phyloP scores from a whole-genome alignment of 805 yeast genomes.

The Candida arabinofermentans region DNA sequence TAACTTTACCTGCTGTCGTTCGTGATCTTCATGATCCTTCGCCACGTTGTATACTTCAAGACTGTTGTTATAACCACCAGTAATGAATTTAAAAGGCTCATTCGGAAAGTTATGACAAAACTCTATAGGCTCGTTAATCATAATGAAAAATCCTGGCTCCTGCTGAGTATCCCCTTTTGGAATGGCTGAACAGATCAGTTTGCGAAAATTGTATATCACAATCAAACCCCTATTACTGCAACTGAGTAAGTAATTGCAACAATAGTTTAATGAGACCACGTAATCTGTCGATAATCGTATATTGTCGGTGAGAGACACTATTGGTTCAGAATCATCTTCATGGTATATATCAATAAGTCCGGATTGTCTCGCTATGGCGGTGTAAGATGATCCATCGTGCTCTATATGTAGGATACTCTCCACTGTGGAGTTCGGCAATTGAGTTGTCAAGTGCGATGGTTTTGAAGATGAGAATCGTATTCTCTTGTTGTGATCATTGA shows the following conservation, averaged over 20 bases:
- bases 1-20: constrained; percentile 3
- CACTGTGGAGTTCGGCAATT: constrained; percentile 10
- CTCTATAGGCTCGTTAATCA: constrained; percentile 21
- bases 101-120: constrained; percentile 13
- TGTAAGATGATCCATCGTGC: constrained; percentile 5
- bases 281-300: constrained; percentile 17
- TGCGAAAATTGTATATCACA: constrained; percentile 16
- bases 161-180: constrained; percentile 3
- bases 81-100: constrained; percentile 15
- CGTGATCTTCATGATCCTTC: constrained; percentile 10
- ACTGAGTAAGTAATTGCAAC: constrained; percentile 14
- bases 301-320: constrained; percentile 13
- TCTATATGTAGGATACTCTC: constrained; percentile 13
- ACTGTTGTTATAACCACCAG: constrained; percentile 23
- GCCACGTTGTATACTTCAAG: constrained; percentile 17
- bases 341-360: constrained; percentile 19
- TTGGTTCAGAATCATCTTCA: constrained; percentile 5
- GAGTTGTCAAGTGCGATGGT: constrained; percentile 3
- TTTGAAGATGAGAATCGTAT: constrained; percentile 5
- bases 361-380: constrained; percentile 16
- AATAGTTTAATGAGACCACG: constrained; percentile 17
- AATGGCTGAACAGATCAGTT: constrained; percentile 4
- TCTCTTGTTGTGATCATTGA: constrained; percentile 3
- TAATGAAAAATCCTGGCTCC: constrained; percentile 13
- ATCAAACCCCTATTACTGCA: constrained; percentile 25